Conservation (phyloP, 2,329 filamentous ascomycete genomes). For the Colletotrichum falcatum region DNA sequence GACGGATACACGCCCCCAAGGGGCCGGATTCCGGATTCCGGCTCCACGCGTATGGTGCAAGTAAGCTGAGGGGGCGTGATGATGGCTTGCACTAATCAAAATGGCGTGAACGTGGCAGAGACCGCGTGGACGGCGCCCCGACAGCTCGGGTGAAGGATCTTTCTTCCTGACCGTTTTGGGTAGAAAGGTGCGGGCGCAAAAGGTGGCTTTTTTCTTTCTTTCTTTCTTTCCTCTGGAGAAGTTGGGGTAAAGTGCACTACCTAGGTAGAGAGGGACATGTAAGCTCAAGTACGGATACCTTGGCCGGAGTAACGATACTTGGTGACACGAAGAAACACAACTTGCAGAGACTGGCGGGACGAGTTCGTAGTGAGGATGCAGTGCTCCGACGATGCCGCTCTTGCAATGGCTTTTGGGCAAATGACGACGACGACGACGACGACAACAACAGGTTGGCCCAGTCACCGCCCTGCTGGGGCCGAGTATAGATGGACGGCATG, state of each 20-base stretch:
- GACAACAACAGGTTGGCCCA: background rate
- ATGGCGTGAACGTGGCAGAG: constrained; percentile 6
- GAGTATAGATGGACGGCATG: constrained; percentile 11
- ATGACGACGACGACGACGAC: too few species aligned
- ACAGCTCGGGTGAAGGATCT: background rate
- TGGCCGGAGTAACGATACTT: background rate
- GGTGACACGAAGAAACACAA: constrained; percentile 18
- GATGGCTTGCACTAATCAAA: background rate
- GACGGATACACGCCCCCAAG: background rate
- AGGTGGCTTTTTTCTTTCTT: constrained; percentile 1
- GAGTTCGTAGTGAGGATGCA: background rate
- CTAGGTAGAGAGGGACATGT: constrained; percentile 27
- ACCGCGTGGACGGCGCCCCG: background rate
- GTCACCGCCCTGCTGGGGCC: background rate
- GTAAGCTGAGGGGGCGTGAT: background rate
- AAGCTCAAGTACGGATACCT: constrained; percentile 2
- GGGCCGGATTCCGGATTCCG: background rate
- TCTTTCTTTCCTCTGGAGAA: background rate
- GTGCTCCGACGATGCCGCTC: background rate
- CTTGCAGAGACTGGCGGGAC: constrained; percentile 7
- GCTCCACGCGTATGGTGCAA: too few species aligned
- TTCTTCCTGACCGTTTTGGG: constrained; percentile 18
- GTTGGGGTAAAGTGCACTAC: constrained; percentile 23
- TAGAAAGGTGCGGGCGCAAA: constrained; percentile 12
- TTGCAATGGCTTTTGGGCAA: background rate